Evolutionary conservation across 306 rosid genomes (phyloP).

Genomic region (Cicer cuneatum): DNA sequence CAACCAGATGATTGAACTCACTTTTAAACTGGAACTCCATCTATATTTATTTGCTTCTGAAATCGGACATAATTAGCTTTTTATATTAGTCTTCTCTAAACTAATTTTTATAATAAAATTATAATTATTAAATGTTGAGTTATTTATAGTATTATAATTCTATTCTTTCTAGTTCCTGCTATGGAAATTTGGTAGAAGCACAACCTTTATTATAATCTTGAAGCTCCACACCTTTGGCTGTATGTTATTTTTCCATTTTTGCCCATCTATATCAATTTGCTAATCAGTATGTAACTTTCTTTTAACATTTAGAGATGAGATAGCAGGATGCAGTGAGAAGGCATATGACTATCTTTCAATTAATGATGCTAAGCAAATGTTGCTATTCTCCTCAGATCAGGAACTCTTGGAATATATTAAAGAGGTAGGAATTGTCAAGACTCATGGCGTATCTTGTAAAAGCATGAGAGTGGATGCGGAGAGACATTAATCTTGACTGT

Average conservation of each 20-base stretch:
- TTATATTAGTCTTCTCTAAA: neutral
- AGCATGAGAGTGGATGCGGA: neutral
- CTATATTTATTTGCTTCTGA: conserved; percentile 6
- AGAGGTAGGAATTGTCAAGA: conserved; percentile 59
- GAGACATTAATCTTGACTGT: conserved; percentile 1
- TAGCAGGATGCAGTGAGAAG: conserved; percentile 95
- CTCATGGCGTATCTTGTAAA: neutral
- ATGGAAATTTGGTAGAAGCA: conserved; percentile 13
- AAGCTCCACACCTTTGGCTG: neutral
- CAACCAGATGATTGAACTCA: conserved; percentile 6
- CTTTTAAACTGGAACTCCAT: conserved; percentile 12
- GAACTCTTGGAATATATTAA: conserved; percentile 69
- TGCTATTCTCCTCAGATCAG: conserved; percentile 71
- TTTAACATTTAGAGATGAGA: conserved; percentile 74
- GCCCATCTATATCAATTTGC: neutral
- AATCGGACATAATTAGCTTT: conserved; percentile 20
- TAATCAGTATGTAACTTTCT: conserved; percentile 38
- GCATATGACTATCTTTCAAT: conserved; percentile 87
- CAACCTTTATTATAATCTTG: neutral
- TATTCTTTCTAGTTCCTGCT: conserved; percentile 8
- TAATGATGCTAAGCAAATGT: conserved; percentile 74
- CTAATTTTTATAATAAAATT: neutral
- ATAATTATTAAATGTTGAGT: neutral
- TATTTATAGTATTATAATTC: neutral
- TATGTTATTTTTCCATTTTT: neutral